Evolutionary conservation across 805 yeast species (phyloP).

Genomic region (Candida gorgasii): DNA sequence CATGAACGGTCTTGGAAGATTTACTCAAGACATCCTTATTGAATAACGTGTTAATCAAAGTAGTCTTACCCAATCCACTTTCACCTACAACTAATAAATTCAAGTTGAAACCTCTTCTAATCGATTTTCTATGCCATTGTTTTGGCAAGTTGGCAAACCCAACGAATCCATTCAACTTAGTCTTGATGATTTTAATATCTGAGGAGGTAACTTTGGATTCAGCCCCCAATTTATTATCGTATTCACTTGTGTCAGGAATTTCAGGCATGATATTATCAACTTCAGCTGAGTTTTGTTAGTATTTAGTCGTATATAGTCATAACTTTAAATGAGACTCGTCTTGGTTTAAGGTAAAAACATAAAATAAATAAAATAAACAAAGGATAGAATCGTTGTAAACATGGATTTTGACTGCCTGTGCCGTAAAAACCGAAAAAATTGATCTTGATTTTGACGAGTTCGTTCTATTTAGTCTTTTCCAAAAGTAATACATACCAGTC

Average conservation of each 20-base stretch:
- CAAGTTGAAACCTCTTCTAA: constrained; percentile 84
- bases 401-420: too few species aligned
- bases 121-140: constrained; percentile 96
- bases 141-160: constrained; percentile 98
- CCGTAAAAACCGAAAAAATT: background rate
- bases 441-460: background rate
- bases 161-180: constrained; percentile 88
- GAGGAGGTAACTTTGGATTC: constrained; percentile 1
- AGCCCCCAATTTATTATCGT: constrained; percentile 9
- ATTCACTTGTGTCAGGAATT: constrained; percentile 17
- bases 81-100: constrained; percentile 91
- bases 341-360: constrained; percentile 1
- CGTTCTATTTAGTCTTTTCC: background rate
- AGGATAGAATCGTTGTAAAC: too few species aligned
- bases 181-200: constrained; percentile 65
- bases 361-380: too few species aligned
- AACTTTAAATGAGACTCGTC: background rate
- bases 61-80: constrained; percentile 89
- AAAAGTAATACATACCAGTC: constrained; percentile 16
- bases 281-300: constrained; percentile 15
- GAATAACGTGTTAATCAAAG: constrained; percentile 88
- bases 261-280: constrained; percentile 20
- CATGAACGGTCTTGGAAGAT: constrained; percentile 19
- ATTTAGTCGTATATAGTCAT: background rate
- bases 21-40: constrained; percentile 35